Evolutionary conservation across 352 stramenopile species (phyloP).

Genomic region (Aphanomyces invadans): DNA sequence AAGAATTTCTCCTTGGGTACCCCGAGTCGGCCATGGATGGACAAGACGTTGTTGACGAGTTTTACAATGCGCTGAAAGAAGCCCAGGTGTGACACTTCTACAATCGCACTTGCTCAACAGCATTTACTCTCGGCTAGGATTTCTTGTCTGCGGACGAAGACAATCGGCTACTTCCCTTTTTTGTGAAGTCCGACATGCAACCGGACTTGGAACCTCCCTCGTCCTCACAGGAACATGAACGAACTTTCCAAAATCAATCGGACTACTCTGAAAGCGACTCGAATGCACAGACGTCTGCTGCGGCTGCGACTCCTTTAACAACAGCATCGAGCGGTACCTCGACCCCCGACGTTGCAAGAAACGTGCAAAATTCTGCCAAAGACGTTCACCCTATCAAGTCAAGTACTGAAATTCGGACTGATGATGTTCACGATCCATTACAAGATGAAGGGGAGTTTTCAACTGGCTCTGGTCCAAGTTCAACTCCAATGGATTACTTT

Average conservation of each 20-base stretch:
- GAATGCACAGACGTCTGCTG: too few relatives aligned
- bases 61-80: constrained; percentile 10
- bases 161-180: background rate
- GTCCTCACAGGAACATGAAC: background rate
- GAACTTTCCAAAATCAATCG: background rate
- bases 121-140: background rate
- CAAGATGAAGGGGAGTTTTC: too few relatives aligned
- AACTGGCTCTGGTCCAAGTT: too few relatives aligned
- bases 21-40: background rate
- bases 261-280: background rate
- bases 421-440: too few relatives aligned
- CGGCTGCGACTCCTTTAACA: too few relatives aligned
- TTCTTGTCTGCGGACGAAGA: background rate
- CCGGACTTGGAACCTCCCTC: background rate
- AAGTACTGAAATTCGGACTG: too few relatives aligned
- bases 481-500: background rate
- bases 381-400: too few relatives aligned
- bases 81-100: background rate
- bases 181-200: constrained; percentile 1
- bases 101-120: background rate
- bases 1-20: background rate
- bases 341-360: too few relatives aligned
- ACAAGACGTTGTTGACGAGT: constrained; percentile 6
- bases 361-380: too few relatives aligned
- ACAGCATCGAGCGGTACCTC: too few relatives aligned